Evolutionary conservation across 192 early-diverging fungal species (phyloP).

Genomic region (Fimicolochytrium jonesii): DNA sequence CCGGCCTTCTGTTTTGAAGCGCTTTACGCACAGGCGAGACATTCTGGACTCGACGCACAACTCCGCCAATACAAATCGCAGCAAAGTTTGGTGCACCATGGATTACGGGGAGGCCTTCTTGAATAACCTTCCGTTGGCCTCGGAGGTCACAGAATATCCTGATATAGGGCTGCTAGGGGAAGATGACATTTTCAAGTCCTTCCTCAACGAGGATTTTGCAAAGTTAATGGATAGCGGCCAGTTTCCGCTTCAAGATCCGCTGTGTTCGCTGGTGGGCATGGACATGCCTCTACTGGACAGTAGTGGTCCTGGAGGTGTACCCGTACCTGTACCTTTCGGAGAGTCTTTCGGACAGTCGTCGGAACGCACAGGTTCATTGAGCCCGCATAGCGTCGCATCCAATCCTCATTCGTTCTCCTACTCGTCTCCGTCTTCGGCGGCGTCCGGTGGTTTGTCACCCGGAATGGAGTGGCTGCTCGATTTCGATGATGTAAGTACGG

Average conservation of each 20-base stretch:
- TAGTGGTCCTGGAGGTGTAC: neutral
- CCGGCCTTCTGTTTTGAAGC: no score
- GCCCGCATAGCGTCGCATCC: neutral
- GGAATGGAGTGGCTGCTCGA: conserved; percentile 7
- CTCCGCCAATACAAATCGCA: no score
- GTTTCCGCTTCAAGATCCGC: neutral
- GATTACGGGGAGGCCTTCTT: no score
- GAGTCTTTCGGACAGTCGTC: neutral
- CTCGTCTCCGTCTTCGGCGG: conserved; percentile 5
- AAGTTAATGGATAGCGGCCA: neutral
- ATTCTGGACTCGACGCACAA: no score
- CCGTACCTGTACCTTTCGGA: neutral
- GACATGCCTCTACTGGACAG: no score
- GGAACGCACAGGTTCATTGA: neutral
- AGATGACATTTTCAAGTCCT: conserved; percentile 26
- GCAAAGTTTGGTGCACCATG: no score
- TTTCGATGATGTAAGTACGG: neutral
- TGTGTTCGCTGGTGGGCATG: no score
- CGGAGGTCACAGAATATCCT: no score
- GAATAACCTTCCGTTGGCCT: no score
- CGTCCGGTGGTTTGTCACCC: conserved; percentile 12
- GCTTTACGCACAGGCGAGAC: no score
- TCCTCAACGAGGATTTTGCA: conserved; percentile 20
- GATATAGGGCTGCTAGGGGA: no score
- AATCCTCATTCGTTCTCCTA: conserved; percentile 1